Percentiles rank a stretch among this genome's conserved stretches.
Conservation (phyloP, 2,329 filamentous ascomycete species). For the Drechslera avenae region DNA sequence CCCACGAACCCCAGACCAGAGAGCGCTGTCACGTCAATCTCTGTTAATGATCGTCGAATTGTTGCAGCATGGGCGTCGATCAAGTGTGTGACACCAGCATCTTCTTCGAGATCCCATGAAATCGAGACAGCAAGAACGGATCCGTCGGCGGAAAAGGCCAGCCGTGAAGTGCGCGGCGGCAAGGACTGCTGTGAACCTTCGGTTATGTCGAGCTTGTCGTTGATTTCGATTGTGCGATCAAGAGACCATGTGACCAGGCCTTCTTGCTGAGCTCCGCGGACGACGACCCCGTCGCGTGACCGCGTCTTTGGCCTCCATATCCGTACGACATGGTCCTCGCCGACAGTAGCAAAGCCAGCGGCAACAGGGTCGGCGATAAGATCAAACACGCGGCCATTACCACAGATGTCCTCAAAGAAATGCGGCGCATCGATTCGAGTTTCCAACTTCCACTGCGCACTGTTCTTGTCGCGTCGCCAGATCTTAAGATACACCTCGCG, state of each 20-base stretch:
- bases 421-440: slow-evolving; percentile 87
- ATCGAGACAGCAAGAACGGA: slow-evolving; percentile 44
- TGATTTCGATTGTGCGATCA: slow-evolving; percentile 58
- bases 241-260: slow-evolving; percentile 76
- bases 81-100: slow-evolving; percentile 71
- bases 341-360: slow-evolving; percentile 81
- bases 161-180: slow-evolving; percentile 61
- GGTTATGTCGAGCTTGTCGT: slow-evolving; percentile 42
- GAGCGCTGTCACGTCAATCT: slow-evolving; percentile 68
- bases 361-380: slow-evolving; percentile 72
- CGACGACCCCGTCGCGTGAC: slow-evolving; percentile 69
- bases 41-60: slow-evolving; percentile 69
- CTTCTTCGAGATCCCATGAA: slow-evolving; percentile 44
- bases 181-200: slow-evolving; percentile 35
- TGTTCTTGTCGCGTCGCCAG: slow-evolving; percentile 71
- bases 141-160: slow-evolving; percentile 69
- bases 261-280: slow-evolving; percentile 59
- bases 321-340: slow-evolving; percentile 76
- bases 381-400: slow-evolving; percentile 67
- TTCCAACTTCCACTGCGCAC: slow-evolving; percentile 70
- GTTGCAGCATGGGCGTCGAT: slow-evolving; percentile 73
- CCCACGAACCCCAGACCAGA: slow-evolving; percentile 73
- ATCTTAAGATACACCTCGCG: slow-evolving; percentile 87
- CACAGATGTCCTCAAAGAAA: slow-evolving; percentile 54
- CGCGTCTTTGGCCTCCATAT: slow-evolving; percentile 80